phyloP scores from a whole-genome alignment of 1,284 basidiomycete genomes.

The Rhodotorula glutinis region DNA sequence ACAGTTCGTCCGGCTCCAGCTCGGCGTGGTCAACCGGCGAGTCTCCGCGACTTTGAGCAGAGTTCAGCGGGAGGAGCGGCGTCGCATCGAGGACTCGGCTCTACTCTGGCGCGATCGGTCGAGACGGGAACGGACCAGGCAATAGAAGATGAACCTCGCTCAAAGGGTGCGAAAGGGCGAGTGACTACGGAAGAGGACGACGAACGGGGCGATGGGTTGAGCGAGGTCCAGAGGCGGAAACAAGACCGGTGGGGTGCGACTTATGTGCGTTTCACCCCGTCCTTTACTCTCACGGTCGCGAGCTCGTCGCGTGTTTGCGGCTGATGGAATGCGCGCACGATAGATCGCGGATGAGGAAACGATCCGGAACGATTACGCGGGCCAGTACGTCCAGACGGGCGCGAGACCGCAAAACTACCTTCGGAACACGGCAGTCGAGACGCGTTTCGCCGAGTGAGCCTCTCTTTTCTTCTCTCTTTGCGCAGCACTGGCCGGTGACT shows the following conservation, averaged over 20 bases:
- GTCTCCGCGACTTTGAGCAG: conserved; percentile 21
- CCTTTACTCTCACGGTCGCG: no score
- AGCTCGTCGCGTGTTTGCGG: no score
- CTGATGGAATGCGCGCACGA: no score
- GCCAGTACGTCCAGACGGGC: conserved; percentile 81
- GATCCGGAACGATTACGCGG: conserved; percentile 89
- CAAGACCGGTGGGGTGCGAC: conserved; percentile 17
- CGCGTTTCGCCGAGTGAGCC: conserved; percentile 86
- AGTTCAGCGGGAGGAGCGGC: conserved; percentile 15
- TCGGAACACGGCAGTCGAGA: conserved; percentile 74
- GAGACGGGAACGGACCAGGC: no score
- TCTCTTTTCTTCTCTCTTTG: no score
- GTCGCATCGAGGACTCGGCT: conserved; percentile 6
- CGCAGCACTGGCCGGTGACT: no score
- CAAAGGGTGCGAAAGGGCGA: no score
- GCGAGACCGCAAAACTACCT: conserved; percentile 90
- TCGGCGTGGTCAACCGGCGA: conserved; percentile 26
- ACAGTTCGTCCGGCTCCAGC: conserved; percentile 7
- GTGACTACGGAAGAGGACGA: background rate
- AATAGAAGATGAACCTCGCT: no score
- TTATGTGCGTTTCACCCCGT: conserved; percentile 12
- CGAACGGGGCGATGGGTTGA: background rate
- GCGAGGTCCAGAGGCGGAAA: conserved; percentile 21
- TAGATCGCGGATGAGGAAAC: conserved; percentile 71
- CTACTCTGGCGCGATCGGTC: no score